A percentile compares a stretch with the other conserved stretches of the same genome.
phyloP scores from a whole-genome alignment of 1,139 yeast species.

The Magnusiomyces ingens region DNA sequence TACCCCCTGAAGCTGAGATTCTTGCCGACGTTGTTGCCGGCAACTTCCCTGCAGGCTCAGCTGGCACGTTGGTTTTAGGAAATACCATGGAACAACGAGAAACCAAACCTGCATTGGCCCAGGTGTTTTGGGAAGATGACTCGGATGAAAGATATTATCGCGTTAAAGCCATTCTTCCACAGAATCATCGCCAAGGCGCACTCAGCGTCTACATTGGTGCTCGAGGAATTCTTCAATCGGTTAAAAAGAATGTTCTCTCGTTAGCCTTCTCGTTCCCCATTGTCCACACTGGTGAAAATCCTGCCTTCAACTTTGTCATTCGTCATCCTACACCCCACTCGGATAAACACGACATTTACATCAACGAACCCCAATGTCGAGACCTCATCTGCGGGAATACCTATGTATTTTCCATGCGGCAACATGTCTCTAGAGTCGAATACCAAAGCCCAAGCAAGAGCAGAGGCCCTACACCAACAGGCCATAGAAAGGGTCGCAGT shows the following conservation, averaged over 20 bases:
- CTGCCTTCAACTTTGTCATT: constrained; percentile 13
- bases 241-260: constrained; percentile 54
- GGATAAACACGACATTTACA: constrained; percentile 59
- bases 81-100: constrained; percentile 18
- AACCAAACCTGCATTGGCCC: constrained; percentile 52
- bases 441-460: not conserved
- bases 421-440: constrained; percentile 7
- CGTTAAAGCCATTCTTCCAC: constrained; percentile 76
- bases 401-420: constrained; percentile 44
- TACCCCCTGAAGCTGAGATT: constrained; percentile 67
- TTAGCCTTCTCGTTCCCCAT: constrained; percentile 72
- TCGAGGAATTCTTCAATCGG: constrained; percentile 54
- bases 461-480: not conserved
- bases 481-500: not conserved
- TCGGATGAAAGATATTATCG: constrained; percentile 49
- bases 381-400: constrained; percentile 50
- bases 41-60: constrained; percentile 21
- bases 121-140: constrained; percentile 62
- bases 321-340: constrained; percentile 17
- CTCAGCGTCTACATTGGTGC: constrained; percentile 70
- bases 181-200: constrained; percentile 58
- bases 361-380: constrained; percentile 76
- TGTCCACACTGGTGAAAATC: constrained; percentile 59
- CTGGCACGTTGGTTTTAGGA: constrained; percentile 14
- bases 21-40: constrained; percentile 43